These are phyloP conservation scores for Thelonectria olida DNA, from an alignment of 2,329 filamentous ascomycete genomes.

Conservation along the genomic window DNA sequence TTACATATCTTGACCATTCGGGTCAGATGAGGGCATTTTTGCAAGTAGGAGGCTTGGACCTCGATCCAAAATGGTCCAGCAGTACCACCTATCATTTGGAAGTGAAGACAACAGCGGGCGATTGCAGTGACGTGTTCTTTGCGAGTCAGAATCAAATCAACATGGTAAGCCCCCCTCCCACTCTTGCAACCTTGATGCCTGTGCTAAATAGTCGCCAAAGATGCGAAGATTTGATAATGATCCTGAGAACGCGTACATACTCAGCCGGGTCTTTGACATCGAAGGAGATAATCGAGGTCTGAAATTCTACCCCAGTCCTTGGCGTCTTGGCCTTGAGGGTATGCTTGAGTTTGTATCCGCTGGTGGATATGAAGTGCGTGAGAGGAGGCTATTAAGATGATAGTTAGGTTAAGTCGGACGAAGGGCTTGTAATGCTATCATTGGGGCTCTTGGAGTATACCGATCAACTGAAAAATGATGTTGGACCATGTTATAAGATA, in stretches of 20 bases:
- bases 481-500: no score
- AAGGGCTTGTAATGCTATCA: no score
- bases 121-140: slow-evolving; percentile 5
- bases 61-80: slow-evolving; percentile 2
- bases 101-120: slow-evolving; percentile 8
- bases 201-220: neutral
- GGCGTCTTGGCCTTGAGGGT: slow-evolving; percentile 4
- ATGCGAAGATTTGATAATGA: slow-evolving; percentile 15
- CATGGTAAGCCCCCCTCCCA: slow-evolving; percentile 7
- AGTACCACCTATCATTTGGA: slow-evolving; percentile 20
- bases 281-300: slow-evolving; percentile 9
- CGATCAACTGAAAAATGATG: no score
- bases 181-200: neutral
- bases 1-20: slow-evolving; percentile 11
- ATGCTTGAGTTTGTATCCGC: slow-evolving; percentile 2
- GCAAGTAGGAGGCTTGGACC: neutral
- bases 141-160: slow-evolving; percentile 15
- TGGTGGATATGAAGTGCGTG: slow-evolving; percentile 7
- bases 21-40: slow-evolving; percentile 13
- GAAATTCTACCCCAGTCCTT: slow-evolving; percentile 13
- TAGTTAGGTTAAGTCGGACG: no score
- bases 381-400: no score
- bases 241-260: slow-evolving; percentile 12
- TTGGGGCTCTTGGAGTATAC: no score
- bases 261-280: slow-evolving; percentile 16